Evolutionary conservation across 2,329 filamentous ascomycete species (phyloP).

Genomic region (Trichoderma sp.): DNA sequence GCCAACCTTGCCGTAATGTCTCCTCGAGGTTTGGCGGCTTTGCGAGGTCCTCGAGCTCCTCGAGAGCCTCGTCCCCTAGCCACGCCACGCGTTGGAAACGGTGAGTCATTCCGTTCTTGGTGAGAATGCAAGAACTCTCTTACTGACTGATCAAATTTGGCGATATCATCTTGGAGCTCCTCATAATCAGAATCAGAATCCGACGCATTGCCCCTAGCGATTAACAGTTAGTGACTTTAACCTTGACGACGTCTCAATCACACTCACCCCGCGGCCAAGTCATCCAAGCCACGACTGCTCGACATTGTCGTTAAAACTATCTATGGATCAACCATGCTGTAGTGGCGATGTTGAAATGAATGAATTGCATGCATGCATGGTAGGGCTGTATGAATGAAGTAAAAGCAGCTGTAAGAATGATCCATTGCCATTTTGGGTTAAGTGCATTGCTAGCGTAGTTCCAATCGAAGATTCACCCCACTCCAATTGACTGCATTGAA

Average conservation of each 20-base stretch:
- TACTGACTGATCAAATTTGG: conserved; percentile 43
- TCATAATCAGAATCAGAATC: conserved; percentile 47
- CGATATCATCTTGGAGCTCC: conserved; percentile 44
- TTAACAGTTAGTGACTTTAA: not conserved
- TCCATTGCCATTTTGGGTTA: not conserved
- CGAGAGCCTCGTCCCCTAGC: conserved; percentile 34
- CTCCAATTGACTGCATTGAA: not conserved
- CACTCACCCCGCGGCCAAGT: not conserved
- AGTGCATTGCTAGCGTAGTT: not conserved
- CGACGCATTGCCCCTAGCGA: conserved; percentile 32
- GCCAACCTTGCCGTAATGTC: conserved; percentile 69
- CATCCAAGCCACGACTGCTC: not conserved
- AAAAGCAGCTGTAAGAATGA: not conserved
- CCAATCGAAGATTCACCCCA: not conserved
- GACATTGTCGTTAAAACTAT: not conserved
- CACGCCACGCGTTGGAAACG: conserved; percentile 24
- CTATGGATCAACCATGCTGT: not conserved
- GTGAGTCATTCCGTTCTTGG: conserved; percentile 28
- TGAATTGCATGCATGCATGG: not conserved
- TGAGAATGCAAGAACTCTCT: conserved; percentile 42
- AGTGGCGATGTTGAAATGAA: not conserved
- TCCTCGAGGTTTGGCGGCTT: conserved; percentile 65
- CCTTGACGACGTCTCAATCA: not conserved
- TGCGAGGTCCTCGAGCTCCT: conserved; percentile 50
- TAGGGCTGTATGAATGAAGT: not conserved